Percentiles rank a stretch among this genome's conserved stretches.
These are phyloP conservation scores for Penicillium sp. DNA, from an alignment of 2,329 filamentous ascomycete species.

Conservation along the genomic window DNA sequence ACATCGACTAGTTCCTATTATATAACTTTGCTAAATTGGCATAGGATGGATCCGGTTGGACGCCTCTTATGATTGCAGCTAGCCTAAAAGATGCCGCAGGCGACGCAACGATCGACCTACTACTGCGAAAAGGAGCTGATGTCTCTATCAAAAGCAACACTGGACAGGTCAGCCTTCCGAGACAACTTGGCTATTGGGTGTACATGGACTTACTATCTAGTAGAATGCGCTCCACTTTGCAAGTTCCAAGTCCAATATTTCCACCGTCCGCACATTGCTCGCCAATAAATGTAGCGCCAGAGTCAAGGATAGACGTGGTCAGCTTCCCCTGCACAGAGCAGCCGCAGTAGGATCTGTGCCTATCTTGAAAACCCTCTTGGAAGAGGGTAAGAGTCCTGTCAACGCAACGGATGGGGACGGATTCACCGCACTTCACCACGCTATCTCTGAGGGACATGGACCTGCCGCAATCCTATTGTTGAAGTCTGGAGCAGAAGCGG, in stretches of 20 bases:
- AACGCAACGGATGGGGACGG: slow-evolving; percentile 81
- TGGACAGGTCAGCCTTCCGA: slow-evolving; percentile 40
- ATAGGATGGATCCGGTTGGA: slow-evolving; percentile 52
- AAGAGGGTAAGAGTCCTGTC: slow-evolving; percentile 72
- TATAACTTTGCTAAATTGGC: background rate
- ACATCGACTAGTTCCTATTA: background rate
- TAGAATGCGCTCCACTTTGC: slow-evolving; percentile 89
- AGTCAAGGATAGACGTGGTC: slow-evolving; percentile 81
- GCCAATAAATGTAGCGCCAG: slow-evolving; percentile 73
- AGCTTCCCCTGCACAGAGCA: slow-evolving; percentile 86
- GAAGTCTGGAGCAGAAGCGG: slow-evolving; percentile 78
- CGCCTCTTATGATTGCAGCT: slow-evolving; percentile 52
- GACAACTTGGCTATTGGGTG: background rate
- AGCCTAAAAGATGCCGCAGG: slow-evolving; percentile 49
- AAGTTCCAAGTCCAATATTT: slow-evolving; percentile 83
- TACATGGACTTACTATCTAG: slow-evolving; percentile 6
- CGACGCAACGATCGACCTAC: slow-evolving; percentile 45
- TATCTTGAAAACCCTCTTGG: slow-evolving; percentile 76
- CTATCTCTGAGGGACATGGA: slow-evolving; percentile 60
- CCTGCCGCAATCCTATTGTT: slow-evolving; percentile 81
- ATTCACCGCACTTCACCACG: slow-evolving; percentile 85
- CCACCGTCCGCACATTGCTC: slow-evolving; percentile 76
- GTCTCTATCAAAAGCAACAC: slow-evolving; percentile 45
- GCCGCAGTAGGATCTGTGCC: slow-evolving; percentile 87
- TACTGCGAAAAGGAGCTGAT: slow-evolving; percentile 50